These are phyloP conservation scores for Neoarthrinium moseri DNA, from an alignment of 2,329 filamentous ascomycete genomes.

Conservation along the genomic window DNA sequence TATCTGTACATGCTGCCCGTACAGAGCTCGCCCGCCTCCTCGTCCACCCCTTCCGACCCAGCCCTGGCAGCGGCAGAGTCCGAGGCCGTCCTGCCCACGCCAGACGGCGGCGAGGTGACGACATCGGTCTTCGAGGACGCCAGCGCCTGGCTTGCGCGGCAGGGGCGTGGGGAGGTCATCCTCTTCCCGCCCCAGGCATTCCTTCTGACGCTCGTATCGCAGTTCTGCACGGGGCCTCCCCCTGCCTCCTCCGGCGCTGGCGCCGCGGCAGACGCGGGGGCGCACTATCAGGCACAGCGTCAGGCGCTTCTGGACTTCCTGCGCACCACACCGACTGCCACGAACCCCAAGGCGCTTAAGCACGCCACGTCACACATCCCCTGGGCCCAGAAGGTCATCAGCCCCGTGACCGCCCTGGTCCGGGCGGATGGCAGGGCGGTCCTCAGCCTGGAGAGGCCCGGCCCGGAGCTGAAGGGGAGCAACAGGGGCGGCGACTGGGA, in stretches of 20 bases:
- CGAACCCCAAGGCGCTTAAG: conserved; percentile 34
- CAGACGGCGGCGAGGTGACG: conserved; percentile 70
- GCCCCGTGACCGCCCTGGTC: conserved; percentile 46
- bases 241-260: conserved; percentile 18
- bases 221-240: conserved; percentile 44
- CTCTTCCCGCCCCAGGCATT: conserved; percentile 90
- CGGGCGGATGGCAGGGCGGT: conserved; percentile 47
- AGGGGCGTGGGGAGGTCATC: conserved; percentile 66
- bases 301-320: conserved; percentile 55
- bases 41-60: conserved; percentile 16
- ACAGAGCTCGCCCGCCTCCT: conserved; percentile 20
- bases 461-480: conserved; percentile 48
- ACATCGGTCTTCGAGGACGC: conserved; percentile 76
- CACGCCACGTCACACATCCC: conserved; percentile 45
- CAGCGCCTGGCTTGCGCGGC: conserved; percentile 65
- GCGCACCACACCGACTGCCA: conserved; percentile 37
- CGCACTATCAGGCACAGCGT: conserved; percentile 47
- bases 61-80: conserved; percentile 34
- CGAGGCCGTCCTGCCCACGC: conserved; percentile 63
- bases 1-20: conserved; percentile 87
- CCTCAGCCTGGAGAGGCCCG: conserved; percentile 57
- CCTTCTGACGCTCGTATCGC: conserved; percentile 59
- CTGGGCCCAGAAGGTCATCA: conserved; percentile 63
- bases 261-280: conserved; percentile 20
- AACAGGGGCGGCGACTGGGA: conserved; percentile 56